Percentiles rank a stretch among this genome's conserved stretches.
These are phyloP conservation scores for Macadamia tetraphylla DNA, from an alignment of 164 flowering plant species.

Conservation along the genomic window DNA sequence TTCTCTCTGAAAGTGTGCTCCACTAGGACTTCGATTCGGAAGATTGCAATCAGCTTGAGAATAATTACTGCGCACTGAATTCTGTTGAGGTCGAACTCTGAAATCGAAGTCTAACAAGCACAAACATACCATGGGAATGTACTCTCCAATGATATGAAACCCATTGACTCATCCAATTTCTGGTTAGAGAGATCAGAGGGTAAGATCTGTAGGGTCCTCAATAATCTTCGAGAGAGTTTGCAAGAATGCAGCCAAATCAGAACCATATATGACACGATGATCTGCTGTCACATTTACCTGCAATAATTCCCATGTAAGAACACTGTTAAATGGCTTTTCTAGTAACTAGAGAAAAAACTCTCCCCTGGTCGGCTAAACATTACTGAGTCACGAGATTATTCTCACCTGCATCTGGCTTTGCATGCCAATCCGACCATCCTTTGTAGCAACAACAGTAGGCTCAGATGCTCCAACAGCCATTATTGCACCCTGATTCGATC, in stretches of 20 bases:
- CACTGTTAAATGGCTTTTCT: neutral
- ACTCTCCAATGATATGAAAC: too few species aligned
- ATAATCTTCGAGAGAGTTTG: constrained; percentile 82
- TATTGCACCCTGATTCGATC: constrained; percentile 73
- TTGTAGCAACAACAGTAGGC: constrained; percentile 72
- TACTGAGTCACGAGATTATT: neutral
- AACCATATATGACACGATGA: constrained; percentile 91
- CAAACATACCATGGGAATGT: neutral
- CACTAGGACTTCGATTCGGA: neutral
- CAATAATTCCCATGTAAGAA: constrained; percentile 10
- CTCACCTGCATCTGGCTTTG: constrained; percentile 93
- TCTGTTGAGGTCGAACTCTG: neutral
- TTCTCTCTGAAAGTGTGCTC: neutral
- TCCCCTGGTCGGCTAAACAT: neutral
- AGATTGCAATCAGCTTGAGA: neutral
- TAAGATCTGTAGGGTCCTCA: constrained; percentile 87
- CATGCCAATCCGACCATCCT: constrained; percentile 86
- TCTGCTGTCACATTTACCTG: constrained; percentile 98
- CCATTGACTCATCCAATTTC: neutral
- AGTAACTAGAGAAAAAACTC: neutral
- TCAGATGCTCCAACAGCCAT: constrained; percentile 98
- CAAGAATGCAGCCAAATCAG: constrained; percentile 91
- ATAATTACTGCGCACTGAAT: too few species aligned
- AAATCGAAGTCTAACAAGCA: neutral
- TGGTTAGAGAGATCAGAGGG: constrained; percentile 36